A percentile compares a stretch with the other conserved stretches of the same genome.
Evolutionary conservation across 2,329 filamentous ascomycete genomes (phyloP).

Genomic region (Alternaria postmessia): DNA sequence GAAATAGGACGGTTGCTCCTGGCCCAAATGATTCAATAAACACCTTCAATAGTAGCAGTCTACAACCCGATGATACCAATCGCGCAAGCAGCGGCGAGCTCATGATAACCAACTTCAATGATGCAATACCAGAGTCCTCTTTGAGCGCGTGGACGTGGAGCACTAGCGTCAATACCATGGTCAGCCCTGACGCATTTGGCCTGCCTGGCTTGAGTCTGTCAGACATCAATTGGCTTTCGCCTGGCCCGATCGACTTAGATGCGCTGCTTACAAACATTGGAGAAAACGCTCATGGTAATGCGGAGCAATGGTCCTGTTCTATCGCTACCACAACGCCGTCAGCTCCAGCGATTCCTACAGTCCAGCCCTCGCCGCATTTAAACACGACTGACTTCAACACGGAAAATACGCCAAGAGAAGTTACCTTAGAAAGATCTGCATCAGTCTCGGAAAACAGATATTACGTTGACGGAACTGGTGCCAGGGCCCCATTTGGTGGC

Average conservation of each 20-base stretch:
- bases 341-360: not conserved
- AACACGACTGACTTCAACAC: conserved; percentile 6
- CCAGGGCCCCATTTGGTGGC: conserved; percentile 24
- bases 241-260: conserved; percentile 14
- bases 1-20: not conserved
- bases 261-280: conserved; percentile 9
- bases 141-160: conserved; percentile 3
- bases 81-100: not conserved
- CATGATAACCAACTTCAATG: not conserved
- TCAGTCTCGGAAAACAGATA: conserved; percentile 14
- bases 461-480: conserved; percentile 24
- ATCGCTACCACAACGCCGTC: not conserved
- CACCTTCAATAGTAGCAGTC: not conserved
- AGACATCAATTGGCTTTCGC: conserved; percentile 21
- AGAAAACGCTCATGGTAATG: not conserved
- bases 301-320: not conserved
- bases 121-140: not conserved
- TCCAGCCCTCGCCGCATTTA: conserved; percentile 6
- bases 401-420: not conserved
- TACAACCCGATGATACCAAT: not conserved
- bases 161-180: not conserved
- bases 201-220: conserved; percentile 10
- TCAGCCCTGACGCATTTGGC: conserved; percentile 3
- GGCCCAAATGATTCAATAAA: not conserved
- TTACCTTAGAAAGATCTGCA: conserved; percentile 7